These are phyloP conservation scores for Nothophytophthora sp. DNA, from an alignment of 352 stramenopile species.

Conservation along the genomic window DNA sequence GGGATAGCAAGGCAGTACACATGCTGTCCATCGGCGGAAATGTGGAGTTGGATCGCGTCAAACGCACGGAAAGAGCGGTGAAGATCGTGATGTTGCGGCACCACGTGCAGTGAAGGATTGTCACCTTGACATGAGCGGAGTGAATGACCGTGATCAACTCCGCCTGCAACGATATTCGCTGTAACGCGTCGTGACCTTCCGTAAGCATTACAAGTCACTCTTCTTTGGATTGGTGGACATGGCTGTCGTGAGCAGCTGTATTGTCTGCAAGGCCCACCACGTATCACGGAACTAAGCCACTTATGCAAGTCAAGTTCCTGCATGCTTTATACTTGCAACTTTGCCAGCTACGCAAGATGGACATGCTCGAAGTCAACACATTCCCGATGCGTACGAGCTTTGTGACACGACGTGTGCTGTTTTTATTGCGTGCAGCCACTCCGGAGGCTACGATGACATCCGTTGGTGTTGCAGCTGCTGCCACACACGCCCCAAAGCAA, in stretches of 20 bases:
- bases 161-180: conserved; percentile 1
- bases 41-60: background rate
- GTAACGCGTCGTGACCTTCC: conserved; percentile 1
- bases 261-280: background rate
- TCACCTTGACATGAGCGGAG: too few relatives aligned
- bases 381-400: too few relatives aligned
- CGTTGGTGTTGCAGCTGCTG: too few relatives aligned
- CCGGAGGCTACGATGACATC: too few relatives aligned
- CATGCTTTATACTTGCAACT: background rate
- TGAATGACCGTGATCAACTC: too few relatives aligned
- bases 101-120: conserved; percentile 4
- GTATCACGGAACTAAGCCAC: background rate
- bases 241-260: background rate
- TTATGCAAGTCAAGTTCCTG: conserved; percentile 4
- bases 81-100: conserved; percentile 2
- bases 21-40: conserved; percentile 5
- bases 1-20: background rate
- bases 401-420: too few relatives aligned
- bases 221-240: conserved; percentile 10
- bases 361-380: conserved; percentile 4
- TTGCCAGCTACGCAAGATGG: background rate
- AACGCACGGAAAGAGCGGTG: background rate
- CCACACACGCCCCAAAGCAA: too few relatives aligned
- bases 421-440: too few relatives aligned
- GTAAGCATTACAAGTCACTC: conserved; percentile 5